phyloP scores from a whole-genome alignment of 1,139 yeast species.

The Debaryomyces nepalensis region DNA sequence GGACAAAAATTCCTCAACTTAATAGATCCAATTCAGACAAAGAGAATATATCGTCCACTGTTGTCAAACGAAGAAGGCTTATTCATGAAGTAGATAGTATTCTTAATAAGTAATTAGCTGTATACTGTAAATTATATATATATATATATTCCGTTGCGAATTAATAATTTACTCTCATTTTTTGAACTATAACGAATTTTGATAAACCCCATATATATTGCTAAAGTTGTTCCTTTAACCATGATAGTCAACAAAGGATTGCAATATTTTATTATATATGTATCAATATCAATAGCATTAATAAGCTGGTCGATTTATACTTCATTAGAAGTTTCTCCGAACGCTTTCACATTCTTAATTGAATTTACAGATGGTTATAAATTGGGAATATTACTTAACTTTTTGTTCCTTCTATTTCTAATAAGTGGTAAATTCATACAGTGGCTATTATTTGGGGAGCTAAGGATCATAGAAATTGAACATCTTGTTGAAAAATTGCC shows the following conservation, averaged over 20 bases:
- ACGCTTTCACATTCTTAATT: constrained; percentile 33
- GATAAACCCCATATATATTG: constrained; percentile 10
- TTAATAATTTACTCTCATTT: constrained; percentile 8
- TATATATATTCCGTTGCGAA: background rate
- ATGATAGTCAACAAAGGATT: constrained; percentile 16
- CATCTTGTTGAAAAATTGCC: constrained; percentile 75
- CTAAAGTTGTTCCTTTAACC: background rate
- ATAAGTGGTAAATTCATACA: constrained; percentile 51
- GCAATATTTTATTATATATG: constrained; percentile 32
- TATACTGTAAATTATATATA: constrained; percentile 9
- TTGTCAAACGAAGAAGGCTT: constrained; percentile 22
- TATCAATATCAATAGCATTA: constrained; percentile 28
- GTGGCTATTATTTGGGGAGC: constrained; percentile 68
- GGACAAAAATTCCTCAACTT: constrained; percentile 18
- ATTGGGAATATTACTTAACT: constrained; percentile 37
- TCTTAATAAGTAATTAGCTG: constrained; percentile 12
- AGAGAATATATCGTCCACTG: constrained; percentile 14
- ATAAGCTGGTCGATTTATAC: constrained; percentile 34
- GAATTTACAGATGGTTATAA: constrained; percentile 43
- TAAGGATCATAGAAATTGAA: constrained; percentile 77
- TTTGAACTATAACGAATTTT: constrained; percentile 12
- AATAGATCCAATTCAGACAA: constrained; percentile 14
- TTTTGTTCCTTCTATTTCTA: constrained; percentile 39
- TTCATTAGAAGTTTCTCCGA: constrained; percentile 32
- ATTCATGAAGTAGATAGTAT: constrained; percentile 16